Evolutionary conservation across 331 rosid genomes (phyloP).

Genomic region (Rhamnella rubrinervis): DNA sequence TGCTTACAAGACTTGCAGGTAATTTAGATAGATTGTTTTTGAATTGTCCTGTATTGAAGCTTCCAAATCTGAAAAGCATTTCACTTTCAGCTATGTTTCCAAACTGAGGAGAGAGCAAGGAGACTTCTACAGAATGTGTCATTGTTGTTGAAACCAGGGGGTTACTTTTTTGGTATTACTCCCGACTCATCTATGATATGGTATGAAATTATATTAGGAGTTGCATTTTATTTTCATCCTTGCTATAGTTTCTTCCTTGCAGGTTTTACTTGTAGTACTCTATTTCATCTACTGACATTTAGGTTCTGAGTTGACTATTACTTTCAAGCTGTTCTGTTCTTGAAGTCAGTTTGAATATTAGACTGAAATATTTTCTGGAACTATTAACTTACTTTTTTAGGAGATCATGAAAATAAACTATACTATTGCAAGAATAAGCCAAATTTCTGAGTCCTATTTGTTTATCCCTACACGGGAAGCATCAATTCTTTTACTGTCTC

Average conservation of each 20-base stretch:
- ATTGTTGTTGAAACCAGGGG: slow-evolving; percentile 88
- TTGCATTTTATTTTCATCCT: slow-evolving; percentile 3
- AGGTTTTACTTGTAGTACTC: not conserved
- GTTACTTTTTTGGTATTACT: slow-evolving; percentile 97
- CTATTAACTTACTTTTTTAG: no score
- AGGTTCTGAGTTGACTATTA: not conserved
- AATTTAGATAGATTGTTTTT: slow-evolving; percentile 14
- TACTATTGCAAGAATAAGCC: not conserved
- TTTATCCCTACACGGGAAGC: slow-evolving; percentile 14
- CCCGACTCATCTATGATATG: slow-evolving; percentile 99
- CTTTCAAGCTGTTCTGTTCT: not conserved
- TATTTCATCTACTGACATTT: not conserved
- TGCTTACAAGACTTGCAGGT: slow-evolving; percentile 98
- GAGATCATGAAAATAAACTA: not conserved
- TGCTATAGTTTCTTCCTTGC: slow-evolving; percentile 7
- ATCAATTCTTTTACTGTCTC: not conserved
- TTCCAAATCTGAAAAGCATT: slow-evolving; percentile 21
- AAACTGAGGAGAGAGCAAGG: slow-evolving; percentile 87
- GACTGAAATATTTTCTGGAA: not conserved
- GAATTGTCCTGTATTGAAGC: not conserved
- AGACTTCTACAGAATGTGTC: slow-evolving; percentile 83
- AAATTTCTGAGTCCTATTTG: not conserved
- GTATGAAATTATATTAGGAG: slow-evolving; percentile 48
- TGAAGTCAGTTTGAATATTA: not conserved
- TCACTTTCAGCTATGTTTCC: slow-evolving; percentile 74